These are phyloP conservation scores for Lodderomyces parapsilosis DNA, from an alignment of 1,139 yeast genomes.

Conservation along the genomic window DNA sequence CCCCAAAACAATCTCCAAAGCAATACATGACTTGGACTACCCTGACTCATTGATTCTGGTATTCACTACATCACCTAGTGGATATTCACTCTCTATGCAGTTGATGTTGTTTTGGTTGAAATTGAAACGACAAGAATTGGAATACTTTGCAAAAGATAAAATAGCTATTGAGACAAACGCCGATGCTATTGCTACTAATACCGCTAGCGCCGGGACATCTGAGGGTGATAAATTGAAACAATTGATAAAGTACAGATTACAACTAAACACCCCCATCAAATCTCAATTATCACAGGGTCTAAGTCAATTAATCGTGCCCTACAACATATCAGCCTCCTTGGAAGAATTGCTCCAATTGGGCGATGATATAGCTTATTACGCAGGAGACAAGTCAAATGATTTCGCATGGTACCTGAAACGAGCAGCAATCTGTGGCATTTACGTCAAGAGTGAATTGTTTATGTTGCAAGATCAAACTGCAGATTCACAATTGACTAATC, in stretches of 20 bases:
- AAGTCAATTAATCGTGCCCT: constrained; percentile 54
- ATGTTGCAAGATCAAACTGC: constrained; percentile 76
- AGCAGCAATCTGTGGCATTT: constrained; percentile 63
- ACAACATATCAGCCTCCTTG: constrained; percentile 48
- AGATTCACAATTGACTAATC: constrained; percentile 54
- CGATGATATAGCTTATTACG: constrained; percentile 78
- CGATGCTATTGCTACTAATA: constrained; percentile 13
- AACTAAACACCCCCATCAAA: constrained; percentile 57
- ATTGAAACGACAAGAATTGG: constrained; percentile 33
- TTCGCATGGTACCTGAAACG: constrained; percentile 94
- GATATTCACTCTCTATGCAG: constrained; percentile 41
- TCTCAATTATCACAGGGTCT: constrained; percentile 47
- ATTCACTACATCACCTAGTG: constrained; percentile 33
- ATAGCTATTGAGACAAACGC: background rate
- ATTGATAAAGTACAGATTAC: constrained; percentile 60
- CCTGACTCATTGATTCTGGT: constrained; percentile 67
- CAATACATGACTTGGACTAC: constrained; percentile 60
- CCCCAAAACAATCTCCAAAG: constrained; percentile 58
- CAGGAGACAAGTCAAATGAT: constrained; percentile 82
- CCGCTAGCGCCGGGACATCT: constrained; percentile 18
- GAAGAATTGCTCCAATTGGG: constrained; percentile 72
- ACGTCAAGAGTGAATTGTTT: constrained; percentile 72
- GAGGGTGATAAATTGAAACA: constrained; percentile 62
- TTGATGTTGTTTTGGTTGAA: constrained; percentile 48
- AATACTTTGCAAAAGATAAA: constrained; percentile 29